These are phyloP conservation scores for Chytriomyces hyalinus DNA, from an alignment of 192 early-diverging fungal species.

Conservation along the genomic window DNA sequence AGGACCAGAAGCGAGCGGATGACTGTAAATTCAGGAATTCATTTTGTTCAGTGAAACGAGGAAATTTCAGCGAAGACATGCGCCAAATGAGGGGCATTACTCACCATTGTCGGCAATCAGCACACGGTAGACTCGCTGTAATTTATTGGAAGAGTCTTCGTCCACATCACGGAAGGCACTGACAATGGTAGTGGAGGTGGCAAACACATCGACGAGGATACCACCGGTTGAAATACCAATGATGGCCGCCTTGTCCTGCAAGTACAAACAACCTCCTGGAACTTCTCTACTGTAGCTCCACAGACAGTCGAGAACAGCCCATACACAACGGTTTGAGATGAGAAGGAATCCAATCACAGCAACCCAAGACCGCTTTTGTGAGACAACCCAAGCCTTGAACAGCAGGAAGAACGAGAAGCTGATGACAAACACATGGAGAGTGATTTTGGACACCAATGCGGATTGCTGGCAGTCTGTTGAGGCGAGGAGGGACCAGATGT, in stretches of 20 bases:
- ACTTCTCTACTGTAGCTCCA: background rate
- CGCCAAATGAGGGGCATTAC: background rate
- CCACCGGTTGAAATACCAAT: background rate
- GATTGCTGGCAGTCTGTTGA: background rate
- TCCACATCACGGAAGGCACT: background rate
- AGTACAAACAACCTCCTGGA: background rate
- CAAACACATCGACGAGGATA: background rate
- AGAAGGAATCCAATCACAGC: background rate
- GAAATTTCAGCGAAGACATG: background rate
- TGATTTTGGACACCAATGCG: background rate
- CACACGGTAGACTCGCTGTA: background rate
- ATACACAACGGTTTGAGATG: background rate
- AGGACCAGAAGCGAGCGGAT: background rate
- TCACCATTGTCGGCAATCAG: slow-evolving; percentile 2
- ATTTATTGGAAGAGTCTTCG: background rate
- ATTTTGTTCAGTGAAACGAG: background rate
- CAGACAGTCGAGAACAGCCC: background rate
- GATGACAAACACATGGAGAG: background rate
- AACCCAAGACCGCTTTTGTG: background rate
- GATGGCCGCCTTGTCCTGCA: background rate
- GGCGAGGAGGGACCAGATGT: background rate
- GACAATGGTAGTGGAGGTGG: background rate
- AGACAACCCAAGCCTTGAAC: background rate
- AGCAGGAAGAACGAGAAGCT: background rate
- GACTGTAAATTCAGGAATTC: background rate